Evolutionary conservation across 192 early-diverging fungal genomes (phyloP), one percentile per base, ranked within the genome.

Genomic region (Entomortierella lignicola): DNA sequence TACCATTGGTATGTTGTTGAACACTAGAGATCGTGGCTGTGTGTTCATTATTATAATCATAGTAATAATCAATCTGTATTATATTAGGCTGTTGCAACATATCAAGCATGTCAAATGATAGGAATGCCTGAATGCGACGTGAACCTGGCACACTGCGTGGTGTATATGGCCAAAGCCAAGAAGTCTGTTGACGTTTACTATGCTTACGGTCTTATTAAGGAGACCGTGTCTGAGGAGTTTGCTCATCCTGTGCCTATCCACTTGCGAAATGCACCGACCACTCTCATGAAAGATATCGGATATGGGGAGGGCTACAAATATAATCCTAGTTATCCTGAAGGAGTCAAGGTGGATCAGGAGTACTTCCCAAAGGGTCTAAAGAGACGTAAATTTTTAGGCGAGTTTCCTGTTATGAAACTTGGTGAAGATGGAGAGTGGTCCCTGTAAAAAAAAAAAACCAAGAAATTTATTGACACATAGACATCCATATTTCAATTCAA

Each of bases 71-170:
- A n/a, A n/a, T n/a, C n/a, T n/a, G n/a, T n/a, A n/a, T n/a, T n/a
- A n/a, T 37, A 37, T 37, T 30, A 87, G 86, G 93, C 92, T 0
- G 69, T 95, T 13, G 61, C 94, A 6, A 86, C 93, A 6, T 94
- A 93, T 66, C 91, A 96, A 61, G 90, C 96, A 0, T 94, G 93
- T 63, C 93, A 95, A 77, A 87, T 83, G 41, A 92, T 97, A 63
- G 96, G 96, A 0, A 94, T 96, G 92, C 96, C 96, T 8, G 96
- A 97, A 75, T 97, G 96, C 70, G 94, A 96, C 71, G 89, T 86
- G 1, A 91, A 93, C 31, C 72, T 97, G 2, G 95, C 93, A 0
- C 94, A 97, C 48, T 90, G 89, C 34, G 93, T 91, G 0, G 82
- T 84, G 8, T 93, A 97, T 59, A 69, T 97, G 66, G 91, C 92